Conservation (phyloP, 148 eudicot species). For the Amaranthus cruentus region DNA sequence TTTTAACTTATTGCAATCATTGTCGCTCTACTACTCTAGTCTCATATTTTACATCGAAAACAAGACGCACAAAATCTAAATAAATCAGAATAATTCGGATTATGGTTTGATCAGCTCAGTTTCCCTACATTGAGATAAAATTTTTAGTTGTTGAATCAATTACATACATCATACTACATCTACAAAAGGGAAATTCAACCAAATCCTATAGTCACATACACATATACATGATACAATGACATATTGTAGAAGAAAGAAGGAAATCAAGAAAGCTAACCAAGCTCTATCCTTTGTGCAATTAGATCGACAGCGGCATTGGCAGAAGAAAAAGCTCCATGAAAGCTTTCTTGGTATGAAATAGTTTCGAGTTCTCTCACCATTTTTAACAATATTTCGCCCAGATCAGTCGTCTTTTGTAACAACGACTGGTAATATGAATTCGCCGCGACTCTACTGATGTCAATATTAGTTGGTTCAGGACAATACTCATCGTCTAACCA, state of each 20-base stretch:
- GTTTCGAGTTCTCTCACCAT: slow-evolving; percentile 65
- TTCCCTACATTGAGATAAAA: too few relatives aligned
- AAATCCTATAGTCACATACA: too few relatives aligned
- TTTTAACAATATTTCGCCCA: slow-evolving; percentile 72
- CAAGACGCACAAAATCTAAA: too few relatives aligned
- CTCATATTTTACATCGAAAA: too few relatives aligned
- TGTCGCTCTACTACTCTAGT: too few relatives aligned
- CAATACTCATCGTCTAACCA: slow-evolving; percentile 98
- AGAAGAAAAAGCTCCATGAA: slow-evolving; percentile 94
- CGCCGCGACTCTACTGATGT: slow-evolving; percentile 80
- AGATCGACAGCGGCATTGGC: slow-evolving; percentile 88
- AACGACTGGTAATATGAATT: slow-evolving; percentile 62
- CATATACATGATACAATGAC: too few relatives aligned
- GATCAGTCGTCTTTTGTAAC: slow-evolving; percentile 51
- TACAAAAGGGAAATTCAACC: too few relatives aligned
- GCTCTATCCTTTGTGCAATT: slow-evolving; percentile 56
- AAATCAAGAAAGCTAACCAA: slow-evolving; percentile 25
- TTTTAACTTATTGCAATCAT: too few relatives aligned
- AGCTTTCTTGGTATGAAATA: slow-evolving; percentile 87
- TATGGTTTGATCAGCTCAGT: too few relatives aligned
- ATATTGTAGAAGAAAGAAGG: not conserved
- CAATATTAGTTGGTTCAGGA: slow-evolving; percentile 80
- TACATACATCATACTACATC: too few relatives aligned
- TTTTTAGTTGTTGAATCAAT: too few relatives aligned
- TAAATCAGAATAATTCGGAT: too few relatives aligned